A percentile compares a stretch with the other conserved stretches of the same genome.
Conservation (phyloP, 495 filamentous ascomycete genomes). For the Penicillium herquei region DNA sequence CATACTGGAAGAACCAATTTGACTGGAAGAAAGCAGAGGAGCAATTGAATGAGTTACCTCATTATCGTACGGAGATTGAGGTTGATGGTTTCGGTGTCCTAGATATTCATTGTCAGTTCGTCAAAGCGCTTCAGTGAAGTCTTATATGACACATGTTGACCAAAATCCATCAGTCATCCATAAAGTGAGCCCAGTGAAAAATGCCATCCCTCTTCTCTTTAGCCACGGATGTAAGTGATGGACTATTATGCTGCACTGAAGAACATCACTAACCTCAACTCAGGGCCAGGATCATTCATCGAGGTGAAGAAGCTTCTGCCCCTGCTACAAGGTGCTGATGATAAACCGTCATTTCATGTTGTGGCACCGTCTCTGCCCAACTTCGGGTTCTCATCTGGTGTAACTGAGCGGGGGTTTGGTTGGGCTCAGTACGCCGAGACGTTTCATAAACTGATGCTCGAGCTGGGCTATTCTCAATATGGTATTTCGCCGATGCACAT, state of each 20-base stretch:
- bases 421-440: slow-evolving; percentile 61
- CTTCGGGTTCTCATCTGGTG: slow-evolving; percentile 40
- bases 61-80: slow-evolving; percentile 40
- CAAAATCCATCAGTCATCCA: slow-evolving; percentile 31
- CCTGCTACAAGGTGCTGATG: slow-evolving; percentile 20
- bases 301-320: slow-evolving; percentile 39
- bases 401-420: slow-evolving; percentile 48
- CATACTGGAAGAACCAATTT: slow-evolving; percentile 39
- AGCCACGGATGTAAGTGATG: slow-evolving; percentile 41
- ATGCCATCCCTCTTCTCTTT: slow-evolving; percentile 46
- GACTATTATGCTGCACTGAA: not conserved
- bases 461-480: slow-evolving; percentile 65
- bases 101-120: slow-evolving; percentile 38
- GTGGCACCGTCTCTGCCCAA: slow-evolving; percentile 46
- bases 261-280: not conserved
- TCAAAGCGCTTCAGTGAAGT: not conserved
- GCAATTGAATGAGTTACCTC: slow-evolving; percentile 42
- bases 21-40: slow-evolving; percentile 46
- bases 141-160: not conserved
- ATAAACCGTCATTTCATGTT: slow-evolving; percentile 39
- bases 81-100: slow-evolving; percentile 40
- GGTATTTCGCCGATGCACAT: slow-evolving; percentile 24
- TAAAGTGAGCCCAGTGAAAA: slow-evolving; percentile 27
- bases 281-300: slow-evolving; percentile 40
- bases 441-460: slow-evolving; percentile 64